A percentile compares a stretch with the other conserved stretches of the same genome.
These are phyloP conservation scores for Allium cepa DNA, from an alignment of 106 monocot genomes.

Conservation along the genomic window DNA sequence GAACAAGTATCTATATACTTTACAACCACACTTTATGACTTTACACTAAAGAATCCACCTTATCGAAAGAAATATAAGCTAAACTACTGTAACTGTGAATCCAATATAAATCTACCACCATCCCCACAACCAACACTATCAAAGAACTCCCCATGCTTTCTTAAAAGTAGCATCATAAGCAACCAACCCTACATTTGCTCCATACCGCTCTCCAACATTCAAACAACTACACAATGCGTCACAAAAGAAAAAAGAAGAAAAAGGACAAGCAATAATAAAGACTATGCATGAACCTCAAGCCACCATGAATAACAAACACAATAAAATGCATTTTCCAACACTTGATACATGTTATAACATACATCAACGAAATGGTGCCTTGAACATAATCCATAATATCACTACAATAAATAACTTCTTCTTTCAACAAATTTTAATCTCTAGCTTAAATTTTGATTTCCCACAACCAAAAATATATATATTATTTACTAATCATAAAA, in stretches of 20 bases:
- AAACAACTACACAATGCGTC: not conserved
- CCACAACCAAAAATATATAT: constrained; percentile 7
- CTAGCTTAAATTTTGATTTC: constrained; percentile 1
- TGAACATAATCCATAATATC: not conserved
- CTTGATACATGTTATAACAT: not conserved
- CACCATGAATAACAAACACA: not conserved
- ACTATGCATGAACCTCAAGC: not conserved
- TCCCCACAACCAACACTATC: not conserved
- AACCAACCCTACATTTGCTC: constrained; percentile 3
- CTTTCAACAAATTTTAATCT: not conserved
- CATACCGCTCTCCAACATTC: not conserved
- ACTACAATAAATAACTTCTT: not conserved
- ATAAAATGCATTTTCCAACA: not conserved
- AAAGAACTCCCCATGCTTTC: constrained; percentile 6
- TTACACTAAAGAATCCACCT: too few species aligned
- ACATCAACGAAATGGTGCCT: not conserved
- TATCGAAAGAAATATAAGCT: not conserved
- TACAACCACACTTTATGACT: too few species aligned
- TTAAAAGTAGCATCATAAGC: not conserved
- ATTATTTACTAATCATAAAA: constrained; percentile 4
- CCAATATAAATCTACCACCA: too few species aligned
- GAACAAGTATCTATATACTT: too few species aligned
- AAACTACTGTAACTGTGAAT: too few species aligned
- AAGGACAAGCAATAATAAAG: not conserved
- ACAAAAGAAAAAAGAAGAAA: not conserved